Evolutionary conservation across 768 basidiomycete species (phyloP).

Genomic region (Mycena kentingensis): DNA sequence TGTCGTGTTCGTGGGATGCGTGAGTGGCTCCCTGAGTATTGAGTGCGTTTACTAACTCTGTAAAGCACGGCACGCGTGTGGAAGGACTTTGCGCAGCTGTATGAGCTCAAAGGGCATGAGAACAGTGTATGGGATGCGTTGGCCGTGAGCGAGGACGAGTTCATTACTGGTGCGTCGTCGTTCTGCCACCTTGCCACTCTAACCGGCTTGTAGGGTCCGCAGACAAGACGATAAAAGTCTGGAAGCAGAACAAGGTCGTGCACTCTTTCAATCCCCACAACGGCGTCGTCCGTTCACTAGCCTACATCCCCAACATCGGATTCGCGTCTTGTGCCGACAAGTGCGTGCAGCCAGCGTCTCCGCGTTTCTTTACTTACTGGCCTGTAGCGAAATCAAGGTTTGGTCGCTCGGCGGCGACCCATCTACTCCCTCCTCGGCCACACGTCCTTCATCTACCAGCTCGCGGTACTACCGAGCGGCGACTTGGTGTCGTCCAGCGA

Average conservation of each 20-base stretch:
- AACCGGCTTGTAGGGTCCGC: conserved; percentile 69
- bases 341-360: conserved; percentile 48
- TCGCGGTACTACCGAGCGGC: conserved; percentile 80
- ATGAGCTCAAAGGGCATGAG: conserved; percentile 81
- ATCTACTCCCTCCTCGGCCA: conserved; percentile 87
- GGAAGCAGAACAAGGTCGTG: conserved; percentile 74
- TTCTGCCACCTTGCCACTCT: neutral
- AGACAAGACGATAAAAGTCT: conserved; percentile 91
- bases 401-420: conserved; percentile 86
- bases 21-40: conserved; percentile 40
- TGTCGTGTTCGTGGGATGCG: conserved; percentile 98
- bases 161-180: conserved; percentile 71
- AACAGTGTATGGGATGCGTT: conserved; percentile 95
- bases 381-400: conserved; percentile 79
- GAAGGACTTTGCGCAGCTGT: conserved; percentile 71
- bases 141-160: conserved; percentile 72
- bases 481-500: conserved; percentile 90
- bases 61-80: conserved; percentile 93
- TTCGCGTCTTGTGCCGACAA: conserved; percentile 98
- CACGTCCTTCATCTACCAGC: conserved; percentile 93
- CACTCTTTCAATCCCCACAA: conserved; percentile 84
- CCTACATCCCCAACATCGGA: conserved; percentile 78
- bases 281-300: conserved; percentile 88
- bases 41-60: neutral
- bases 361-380: conserved; percentile 6